These are phyloP conservation scores for Didymellaceae sp. DNA, from an alignment of 2,329 filamentous ascomycete genomes.

Conservation along the genomic window DNA sequence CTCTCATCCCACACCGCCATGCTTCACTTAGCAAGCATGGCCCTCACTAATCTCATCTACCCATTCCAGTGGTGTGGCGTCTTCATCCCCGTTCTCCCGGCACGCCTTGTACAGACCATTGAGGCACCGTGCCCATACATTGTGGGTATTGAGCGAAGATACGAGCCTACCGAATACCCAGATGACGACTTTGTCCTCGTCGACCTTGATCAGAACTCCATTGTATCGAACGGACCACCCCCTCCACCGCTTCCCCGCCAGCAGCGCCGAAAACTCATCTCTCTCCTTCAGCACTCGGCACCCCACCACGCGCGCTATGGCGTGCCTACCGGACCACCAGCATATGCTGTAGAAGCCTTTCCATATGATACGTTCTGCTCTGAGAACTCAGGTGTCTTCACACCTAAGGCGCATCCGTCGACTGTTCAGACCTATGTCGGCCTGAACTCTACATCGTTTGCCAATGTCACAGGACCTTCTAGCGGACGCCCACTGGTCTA, in stretches of 20 bases:
- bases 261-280: slow-evolving; percentile 86
- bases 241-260: slow-evolving; percentile 85
- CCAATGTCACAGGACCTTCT: slow-evolving; percentile 64
- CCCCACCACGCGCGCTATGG: slow-evolving; percentile 88
- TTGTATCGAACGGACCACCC: slow-evolving; percentile 79
- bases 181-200: slow-evolving; percentile 96
- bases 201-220: slow-evolving; percentile 88
- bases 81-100: slow-evolving; percentile 89
- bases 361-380: slow-evolving; percentile 89
- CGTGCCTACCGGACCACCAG: slow-evolving; percentile 84
- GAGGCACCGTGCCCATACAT: slow-evolving; percentile 98
- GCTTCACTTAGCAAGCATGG: slow-evolving; percentile 90
- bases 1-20: slow-evolving; percentile 95
- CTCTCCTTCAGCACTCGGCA: slow-evolving; percentile 85
- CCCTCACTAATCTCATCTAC: slow-evolving; percentile 84
- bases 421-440: slow-evolving; percentile 85
- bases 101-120: slow-evolving; percentile 84
- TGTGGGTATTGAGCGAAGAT: slow-evolving; percentile 91
- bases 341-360: slow-evolving; percentile 91
- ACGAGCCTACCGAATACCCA: slow-evolving; percentile 83
- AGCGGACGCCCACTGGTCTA: slow-evolving; percentile 72
- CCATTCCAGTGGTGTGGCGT: slow-evolving; percentile 93
- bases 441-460: slow-evolving; percentile 88
- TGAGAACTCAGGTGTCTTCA: slow-evolving; percentile 83
- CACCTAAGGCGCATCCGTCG: slow-evolving; percentile 70